These are phyloP conservation scores for Emmonsiellopsis sp. DNA, from an alignment of 2,329 filamentous ascomycete genomes.

Conservation along the genomic window DNA sequence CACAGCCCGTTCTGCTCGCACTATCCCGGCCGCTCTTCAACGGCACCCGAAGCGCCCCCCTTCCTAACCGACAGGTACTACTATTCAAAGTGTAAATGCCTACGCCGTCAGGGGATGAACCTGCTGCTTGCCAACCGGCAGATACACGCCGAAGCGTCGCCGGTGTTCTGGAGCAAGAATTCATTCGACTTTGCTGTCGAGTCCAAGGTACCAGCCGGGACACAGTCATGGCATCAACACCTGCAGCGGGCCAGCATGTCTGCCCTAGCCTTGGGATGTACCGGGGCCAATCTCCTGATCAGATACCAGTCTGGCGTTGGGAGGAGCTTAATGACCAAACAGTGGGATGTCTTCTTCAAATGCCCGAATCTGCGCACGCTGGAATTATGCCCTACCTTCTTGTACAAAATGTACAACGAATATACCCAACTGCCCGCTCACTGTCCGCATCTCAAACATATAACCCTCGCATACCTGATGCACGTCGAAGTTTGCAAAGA, in stretches of 20 bases:
- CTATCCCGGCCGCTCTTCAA: too few relatives aligned
- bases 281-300: neutral
- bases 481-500: too few relatives aligned
- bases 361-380: slow-evolving; percentile 1
- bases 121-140: slow-evolving; percentile 14
- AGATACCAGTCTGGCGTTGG: neutral
- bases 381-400: neutral
- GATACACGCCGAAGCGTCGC: slow-evolving; percentile 14
- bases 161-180: slow-evolving; percentile 9
- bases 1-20: neutral
- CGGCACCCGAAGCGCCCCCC: neutral
- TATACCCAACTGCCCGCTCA: neutral
- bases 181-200: neutral
- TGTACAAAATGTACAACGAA: neutral
- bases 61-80: neutral
- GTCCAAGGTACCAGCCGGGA: neutral
- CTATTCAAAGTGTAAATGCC: neutral
- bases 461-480: neutral
- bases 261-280: neutral
- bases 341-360: neutral
- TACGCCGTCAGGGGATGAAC: neutral
- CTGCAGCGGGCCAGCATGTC: neutral
- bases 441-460: neutral
- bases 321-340: neutral
- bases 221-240: neutral